phyloP scores from a whole-genome alignment of 345 rosid genomes.

The Iberis pinnata region DNA sequence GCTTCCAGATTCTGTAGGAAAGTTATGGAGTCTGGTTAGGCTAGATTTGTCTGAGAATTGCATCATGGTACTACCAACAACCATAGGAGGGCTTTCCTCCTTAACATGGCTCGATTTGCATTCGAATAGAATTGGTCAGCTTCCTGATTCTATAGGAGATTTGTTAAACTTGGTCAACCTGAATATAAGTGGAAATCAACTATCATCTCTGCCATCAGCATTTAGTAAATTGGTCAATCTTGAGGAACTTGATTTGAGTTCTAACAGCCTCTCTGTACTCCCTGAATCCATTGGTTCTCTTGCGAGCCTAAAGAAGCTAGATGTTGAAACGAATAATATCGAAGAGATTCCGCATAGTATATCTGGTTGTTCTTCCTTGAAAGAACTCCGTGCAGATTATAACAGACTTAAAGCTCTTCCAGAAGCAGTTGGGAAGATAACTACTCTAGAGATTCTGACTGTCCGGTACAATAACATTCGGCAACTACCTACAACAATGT shows the following conservation, averaged over 20 bases:
- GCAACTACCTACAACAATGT: constrained; percentile 84
- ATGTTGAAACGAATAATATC: constrained; percentile 71
- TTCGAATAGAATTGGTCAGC: constrained; percentile 60
- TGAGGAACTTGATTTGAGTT: constrained; percentile 80
- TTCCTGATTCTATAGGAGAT: constrained; percentile 75
- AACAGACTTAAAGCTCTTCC: constrained; percentile 96
- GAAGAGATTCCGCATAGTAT: constrained; percentile 83
- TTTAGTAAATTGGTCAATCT: constrained; percentile 56
- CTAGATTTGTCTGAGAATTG: constrained; percentile 84
- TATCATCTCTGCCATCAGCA: constrained; percentile 58
- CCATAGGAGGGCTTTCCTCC: constrained; percentile 75
- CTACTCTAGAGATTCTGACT: constrained; percentile 58
- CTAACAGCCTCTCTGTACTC: constrained; percentile 56
- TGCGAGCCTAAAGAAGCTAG: constrained; percentile 51
- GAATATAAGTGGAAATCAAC: constrained; percentile 72
- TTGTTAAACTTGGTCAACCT: constrained; percentile 54
- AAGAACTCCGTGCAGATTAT: constrained; percentile 78
- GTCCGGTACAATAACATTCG: constrained; percentile 88
- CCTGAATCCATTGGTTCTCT: constrained; percentile 77
- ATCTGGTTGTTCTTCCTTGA: constrained; percentile 58
- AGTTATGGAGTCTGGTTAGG: constrained; percentile 53
- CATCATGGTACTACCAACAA: constrained; percentile 50
- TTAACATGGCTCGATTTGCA: constrained; percentile 71
- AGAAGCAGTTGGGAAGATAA: constrained; percentile 88
- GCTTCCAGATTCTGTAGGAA: constrained; percentile 96